phyloP scores from a whole-genome alignment of 306 rosid genomes.

The Dalbergia cultrata region DNA sequence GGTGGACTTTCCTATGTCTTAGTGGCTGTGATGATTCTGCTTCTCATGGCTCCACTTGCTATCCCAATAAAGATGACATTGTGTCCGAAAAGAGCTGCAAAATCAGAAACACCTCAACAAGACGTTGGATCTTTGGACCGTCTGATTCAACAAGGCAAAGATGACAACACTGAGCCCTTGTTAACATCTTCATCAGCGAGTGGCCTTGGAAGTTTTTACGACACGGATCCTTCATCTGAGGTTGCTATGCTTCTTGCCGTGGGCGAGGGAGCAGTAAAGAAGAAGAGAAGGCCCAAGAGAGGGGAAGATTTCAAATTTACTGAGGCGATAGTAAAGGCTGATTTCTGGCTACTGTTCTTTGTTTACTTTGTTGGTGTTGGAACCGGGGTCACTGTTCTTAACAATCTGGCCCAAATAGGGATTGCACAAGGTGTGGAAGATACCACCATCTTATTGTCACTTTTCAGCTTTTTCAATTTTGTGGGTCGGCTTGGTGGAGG shows the following conservation, averaged over 20 bases:
- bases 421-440: conserved; percentile 77
- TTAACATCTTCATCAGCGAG: conserved; percentile 52
- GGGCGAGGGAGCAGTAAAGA: conserved; percentile 89
- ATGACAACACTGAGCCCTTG: conserved; percentile 57
- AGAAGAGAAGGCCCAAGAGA: conserved; percentile 81
- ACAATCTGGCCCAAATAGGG: conserved; percentile 84
- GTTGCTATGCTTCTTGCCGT: conserved; percentile 83
- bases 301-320: conserved; percentile 81
- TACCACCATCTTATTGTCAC: conserved; percentile 72
- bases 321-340: conserved; percentile 83
- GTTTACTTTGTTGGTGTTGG: conserved; percentile 88
- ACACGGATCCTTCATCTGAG: conserved; percentile 63
- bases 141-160: conserved; percentile 47
- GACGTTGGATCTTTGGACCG: conserved; percentile 47
- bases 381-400: conserved; percentile 81
- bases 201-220: conserved; percentile 59
- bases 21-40: conserved; percentile 63
- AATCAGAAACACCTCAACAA: conserved; percentile 34
- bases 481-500: conserved; percentile 92
- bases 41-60: conserved; percentile 81
- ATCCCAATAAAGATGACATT: conserved; percentile 84
- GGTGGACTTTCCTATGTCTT: conserved; percentile 47
- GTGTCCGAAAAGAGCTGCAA: conserved; percentile 45
- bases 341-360: conserved; percentile 81
- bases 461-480: conserved; percentile 84